Evolutionary conservation across 257 asterid species (phyloP).

Genomic region (Solanum bulbocastanum): DNA sequence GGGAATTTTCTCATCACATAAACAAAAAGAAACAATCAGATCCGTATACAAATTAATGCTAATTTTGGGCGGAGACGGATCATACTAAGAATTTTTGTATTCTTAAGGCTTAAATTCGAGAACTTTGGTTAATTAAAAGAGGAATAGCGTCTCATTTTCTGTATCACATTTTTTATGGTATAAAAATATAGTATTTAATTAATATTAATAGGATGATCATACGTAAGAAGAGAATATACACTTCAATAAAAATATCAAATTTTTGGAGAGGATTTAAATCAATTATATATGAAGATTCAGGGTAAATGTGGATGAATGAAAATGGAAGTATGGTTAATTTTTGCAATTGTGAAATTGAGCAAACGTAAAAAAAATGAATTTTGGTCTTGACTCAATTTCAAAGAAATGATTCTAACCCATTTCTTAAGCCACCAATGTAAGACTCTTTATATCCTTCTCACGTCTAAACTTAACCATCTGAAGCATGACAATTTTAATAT

Average conservation of each 20-base stretch:
- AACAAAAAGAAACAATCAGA: neutral
- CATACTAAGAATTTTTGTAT: neutral
- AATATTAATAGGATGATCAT: neutral
- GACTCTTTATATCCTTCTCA: neutral
- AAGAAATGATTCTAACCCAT: too few relatives aligned
- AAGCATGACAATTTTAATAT: neutral
- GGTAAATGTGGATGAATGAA: neutral
- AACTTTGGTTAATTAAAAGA: neutral
- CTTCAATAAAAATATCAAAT: neutral
- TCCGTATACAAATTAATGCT: neutral
- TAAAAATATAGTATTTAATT: too few relatives aligned
- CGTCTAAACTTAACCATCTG: too few relatives aligned
- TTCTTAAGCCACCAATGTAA: neutral
- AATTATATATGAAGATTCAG: neutral
- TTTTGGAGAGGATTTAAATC: neutral
- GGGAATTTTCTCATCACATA: slow-evolving; percentile 9
- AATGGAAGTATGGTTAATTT: neutral
- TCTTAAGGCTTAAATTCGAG: neutral
- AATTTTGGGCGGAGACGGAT: neutral
- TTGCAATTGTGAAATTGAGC: neutral
- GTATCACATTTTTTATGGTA: neutral
- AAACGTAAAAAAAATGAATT: neutral
- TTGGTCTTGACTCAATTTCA: neutral
- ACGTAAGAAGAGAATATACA: neutral
- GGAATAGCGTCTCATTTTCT: neutral